Evolutionary conservation across 2,329 filamentous ascomycete genomes (phyloP), one percentile per base, ranked within the genome.

Genomic region (Aspergillus pseudonomiae): DNA sequence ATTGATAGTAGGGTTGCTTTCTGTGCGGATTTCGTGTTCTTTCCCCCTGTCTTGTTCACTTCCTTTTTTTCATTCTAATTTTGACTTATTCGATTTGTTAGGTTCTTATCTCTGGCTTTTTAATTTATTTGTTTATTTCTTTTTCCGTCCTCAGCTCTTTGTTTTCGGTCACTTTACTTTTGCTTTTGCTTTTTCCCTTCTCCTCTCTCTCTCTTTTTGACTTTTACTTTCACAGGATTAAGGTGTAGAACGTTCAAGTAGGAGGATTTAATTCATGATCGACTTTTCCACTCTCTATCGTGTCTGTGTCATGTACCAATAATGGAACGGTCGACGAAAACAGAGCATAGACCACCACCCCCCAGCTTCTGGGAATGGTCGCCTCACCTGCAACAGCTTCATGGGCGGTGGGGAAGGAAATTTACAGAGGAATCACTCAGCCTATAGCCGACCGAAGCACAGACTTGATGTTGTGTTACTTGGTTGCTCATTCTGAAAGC

Each of bases 291-390:
- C 39, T 34, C 50, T 28, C 28, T 28, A 53, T 53, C 16, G 28
- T 32, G 50, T 10, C 30, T 7, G 30, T 53, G 28, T n/a, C 9
- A 19, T 53, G 30, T 54, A 36, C 52, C 50, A 54, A 54, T 24
- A 54, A 55, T 55, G 34, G 11, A 32, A 55, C n/a, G n/a, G n/a
- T n/a, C 21, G 41, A 34, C 34, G 36, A n/a, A 45, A 30, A 55
- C 30, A 39, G 55, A 63, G 62, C 64, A 41, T 69, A 65, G 26
- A 73, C 60, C 34, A 60, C 55, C 55, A 65, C 60, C 21, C 56
- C 69, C 32, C 70, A n/a, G 34, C 69, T 46, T 4, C 60, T 52
- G 59, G 55, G 64, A 70, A 67, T 70, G 68, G 69, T 61, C 57
- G 68, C 68, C 69, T 68, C 65, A 63, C 63, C 65, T 65, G 63